Conservation (phyloP, 176 grass and related monocot genomes). For the Musa troglodytarum region DNA sequence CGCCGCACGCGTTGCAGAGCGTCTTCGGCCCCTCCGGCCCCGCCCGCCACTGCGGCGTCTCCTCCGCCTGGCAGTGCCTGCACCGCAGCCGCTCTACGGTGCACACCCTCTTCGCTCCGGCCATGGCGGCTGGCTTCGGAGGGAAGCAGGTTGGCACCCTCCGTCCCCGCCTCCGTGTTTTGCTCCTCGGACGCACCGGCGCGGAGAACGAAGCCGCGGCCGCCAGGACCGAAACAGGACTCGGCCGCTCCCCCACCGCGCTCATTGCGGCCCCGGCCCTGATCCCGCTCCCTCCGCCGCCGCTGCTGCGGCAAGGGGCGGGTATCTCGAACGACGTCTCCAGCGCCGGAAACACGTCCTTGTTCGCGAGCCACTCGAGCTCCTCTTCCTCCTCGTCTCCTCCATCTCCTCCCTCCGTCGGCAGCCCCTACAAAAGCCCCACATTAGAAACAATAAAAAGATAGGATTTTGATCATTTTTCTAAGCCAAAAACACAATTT, state of each 20-base stretch:
- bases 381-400: slow-evolving; percentile 55
- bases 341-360: slow-evolving; percentile 66
- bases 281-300: background rate
- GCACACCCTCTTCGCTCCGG: background rate
- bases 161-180: slow-evolving; percentile 20
- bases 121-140: background rate
- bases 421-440: slow-evolving; percentile 31
- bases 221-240: background rate
- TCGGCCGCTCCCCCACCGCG: background rate
- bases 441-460: slow-evolving; percentile 4
- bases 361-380: slow-evolving; percentile 76
- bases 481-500: slow-evolving; percentile 2
- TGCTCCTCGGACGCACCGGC: slow-evolving; percentile 48
- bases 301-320: background rate
- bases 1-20: slow-evolving; percentile 60
- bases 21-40: slow-evolving; percentile 38
- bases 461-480: background rate
- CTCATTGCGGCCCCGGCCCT: background rate
- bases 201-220: background rate
- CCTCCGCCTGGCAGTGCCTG: slow-evolving; percentile 24
- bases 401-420: slow-evolving; percentile 20
- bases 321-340: slow-evolving; percentile 38
- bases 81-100: slow-evolving; percentile 7
- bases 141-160: slow-evolving; percentile 1
- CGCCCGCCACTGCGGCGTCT: slow-evolving; percentile 56